These are phyloP conservation scores for Hymenoscyphus albidus DNA, from an alignment of 2,329 filamentous ascomycete genomes.

Conservation along the genomic window DNA sequence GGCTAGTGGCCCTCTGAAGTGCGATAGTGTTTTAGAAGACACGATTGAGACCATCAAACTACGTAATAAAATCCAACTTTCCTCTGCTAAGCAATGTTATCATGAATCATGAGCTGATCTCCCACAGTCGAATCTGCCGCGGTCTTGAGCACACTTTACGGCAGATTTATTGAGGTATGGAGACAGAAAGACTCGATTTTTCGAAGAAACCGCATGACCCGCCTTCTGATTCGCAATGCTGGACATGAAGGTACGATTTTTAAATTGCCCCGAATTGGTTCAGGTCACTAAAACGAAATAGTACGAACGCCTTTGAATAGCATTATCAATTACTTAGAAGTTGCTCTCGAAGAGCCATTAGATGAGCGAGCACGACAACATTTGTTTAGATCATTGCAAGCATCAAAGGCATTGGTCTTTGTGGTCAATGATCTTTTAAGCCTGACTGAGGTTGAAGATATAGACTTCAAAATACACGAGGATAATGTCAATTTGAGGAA, in stretches of 20 bases:
- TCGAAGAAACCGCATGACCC: conserved; percentile 22
- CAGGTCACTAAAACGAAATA: not conserved
- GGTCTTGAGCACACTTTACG: conserved; percentile 23
- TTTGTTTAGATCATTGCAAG: conserved; percentile 75
- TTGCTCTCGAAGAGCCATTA: conserved; percentile 73
- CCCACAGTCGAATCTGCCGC: conserved; percentile 23
- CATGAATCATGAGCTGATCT: not conserved
- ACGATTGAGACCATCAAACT: no score
- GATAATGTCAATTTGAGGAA: conserved; percentile 21
- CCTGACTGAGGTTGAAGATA: conserved; percentile 76
- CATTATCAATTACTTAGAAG: conserved; percentile 90
- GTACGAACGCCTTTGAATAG: conserved; percentile 77
- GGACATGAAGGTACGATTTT: conserved; percentile 63
- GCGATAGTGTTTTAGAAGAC: no score
- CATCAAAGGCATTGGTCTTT: conserved; percentile 85
- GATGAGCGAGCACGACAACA: conserved; percentile 83
- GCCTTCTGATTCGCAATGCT: conserved; percentile 52
- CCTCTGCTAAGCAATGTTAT: no score
- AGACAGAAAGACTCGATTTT: conserved; percentile 24
- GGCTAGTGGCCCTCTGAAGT: no score
- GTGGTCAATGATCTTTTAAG: conserved; percentile 88
- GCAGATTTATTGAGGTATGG: conserved; percentile 27
- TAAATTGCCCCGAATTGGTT: not conserved
- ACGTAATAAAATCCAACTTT: no score
- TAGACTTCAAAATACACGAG: conserved; percentile 19